Base-by-base conservation (phyloP, 106 monocot species). In the Dioscorea alata region DNA sequence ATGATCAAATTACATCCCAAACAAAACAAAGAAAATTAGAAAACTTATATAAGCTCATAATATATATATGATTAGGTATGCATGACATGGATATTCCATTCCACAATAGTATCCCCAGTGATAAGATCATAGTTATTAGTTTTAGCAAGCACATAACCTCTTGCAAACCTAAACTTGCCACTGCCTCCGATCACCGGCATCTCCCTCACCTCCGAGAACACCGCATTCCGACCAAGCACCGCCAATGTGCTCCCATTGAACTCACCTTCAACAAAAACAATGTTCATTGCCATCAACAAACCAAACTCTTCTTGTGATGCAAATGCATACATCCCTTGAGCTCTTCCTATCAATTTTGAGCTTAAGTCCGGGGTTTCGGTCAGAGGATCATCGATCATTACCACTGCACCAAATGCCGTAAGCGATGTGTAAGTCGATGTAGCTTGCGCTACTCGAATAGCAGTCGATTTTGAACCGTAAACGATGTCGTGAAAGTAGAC, bases 321-420 rank as follows among this genome's bases (percentile, higher is more conserved):
- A 18, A 74, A 33, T 10, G 53, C 78, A 24, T 74, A 75, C 28
- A 76, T 67, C 9, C 83, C 79, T 48, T 83, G 75, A 0, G 79
- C 79, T 5, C 63, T 49, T 1, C 83, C 79, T 17, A 84, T 35
- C 2, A 76, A 64, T 15, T 64, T 75, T 9, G 80, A 84, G 28
- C 57, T 33, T 1, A 33, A 16, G 33, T 79, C 72, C 7, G 79
- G 75, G 33, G 71, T 76, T 2, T 54, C 68, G 6, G 78, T 74
- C 8, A 84, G 59, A 2, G 75, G 73, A 50, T 79, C 80, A 72
- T 84, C 84, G 4, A 80, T 80, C 59, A 84, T 71, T 16, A 69
- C 72, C 4, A 76, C 68, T 13, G 72, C 50, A 22, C 84, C 84
- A 56, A 84, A 84, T 13, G 59, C 60, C 13, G 78, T 65, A n/a